Base-by-base conservation (phyloP, 164 flowering plant genomes). In the Tinospora cordifolia region DNA sequence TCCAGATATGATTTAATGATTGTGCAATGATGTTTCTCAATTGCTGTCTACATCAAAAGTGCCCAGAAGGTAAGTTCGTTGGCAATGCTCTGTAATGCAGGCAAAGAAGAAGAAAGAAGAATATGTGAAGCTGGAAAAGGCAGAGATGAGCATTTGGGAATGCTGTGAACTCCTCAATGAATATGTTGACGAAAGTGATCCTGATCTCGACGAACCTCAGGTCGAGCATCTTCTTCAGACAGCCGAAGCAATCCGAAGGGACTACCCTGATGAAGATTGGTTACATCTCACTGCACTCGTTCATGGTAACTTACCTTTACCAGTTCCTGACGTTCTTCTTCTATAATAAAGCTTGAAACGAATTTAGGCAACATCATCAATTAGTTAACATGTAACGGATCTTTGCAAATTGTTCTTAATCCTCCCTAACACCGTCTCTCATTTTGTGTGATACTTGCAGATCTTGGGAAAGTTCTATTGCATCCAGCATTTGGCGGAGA, bases 261-360 rank as follows among this genome's bases (percentile, higher is more conserved):
- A 83, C 66, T 81, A 83, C 63, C 85, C 85, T 3, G 47, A 79
- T 67, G 73, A 83, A 69, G 85, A 81, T 54, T 83, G 85, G 85
- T 68, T 83, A 8, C 83, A 83, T 57, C 81, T 83, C 22, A 81
- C 83, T 63, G 85, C 80, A 3, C 82, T 83, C 9, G 77, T 83
- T n/a, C 85, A 80, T 65, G 85, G 85, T 82, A 1, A 14, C 47
- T 44, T 44, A 14, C 47, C 0, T 10, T 13, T 6, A 44, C 47
- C 8, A 44, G 2, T 44, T 44, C 9, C 47, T 44, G 47, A 44
- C 9, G 12, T 44, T 14, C 47, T 44, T 44, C 14, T 7, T 44
- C 47, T 44, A 6, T 44, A 44, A n/a, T n/a, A n/a, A n/a, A n/a
- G 14, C 10, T 44, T 44, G 12, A 44, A 44, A 44, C 12, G 47